Evolutionary conservation across 2,329 filamentous ascomycete species (phyloP), one percentile per base, ranked within the genome.

Genomic region (Epichloe typhina): DNA sequence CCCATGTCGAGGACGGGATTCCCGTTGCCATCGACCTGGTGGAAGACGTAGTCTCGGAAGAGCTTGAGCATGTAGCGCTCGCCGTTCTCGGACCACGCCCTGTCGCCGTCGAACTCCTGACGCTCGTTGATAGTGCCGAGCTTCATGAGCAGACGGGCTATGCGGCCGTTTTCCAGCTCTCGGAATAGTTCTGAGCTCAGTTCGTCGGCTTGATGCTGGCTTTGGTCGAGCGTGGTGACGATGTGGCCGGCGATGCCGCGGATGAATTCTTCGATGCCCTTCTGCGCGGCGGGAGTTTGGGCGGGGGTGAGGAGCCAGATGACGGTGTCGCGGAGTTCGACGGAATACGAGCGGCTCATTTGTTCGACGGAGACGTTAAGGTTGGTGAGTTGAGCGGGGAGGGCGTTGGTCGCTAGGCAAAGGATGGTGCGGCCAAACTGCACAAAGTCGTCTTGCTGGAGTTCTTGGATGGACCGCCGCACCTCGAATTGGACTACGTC

Each of bases 11-110:
- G 74, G 1, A 90, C 84, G 0, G 93, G 86, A 49, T 86, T 84
- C 13, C 88, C 89, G 52, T 88, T 82, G 33, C 80, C 77, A 64
- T 97, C 89, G 12, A 96, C 89, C 62, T 95, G 90, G 66, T 98
- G 93, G 69, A 97, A 98, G 40, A 96, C 88, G 60, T 94, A 97
- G 68, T 98, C 93, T 47, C 93, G 81, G 73, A 97, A 97, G 8
- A 98, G 77, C 69, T 95, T 96, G 56, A 98, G 74, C 63, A 88
- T 86, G 65, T 95, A 97, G 31, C 90, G 81, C 60, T 95, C 88
- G 26, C 91, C 91, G 46, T 86, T 93, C 66, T 97, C 91, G 4
- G 88, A 87, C 91, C 93, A 98, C 46, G 79, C 74, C 0, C 76
- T 72, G 54, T 90, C 85, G 40, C 82, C 81, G 49, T 88, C 86